Base-by-base conservation (phyloP, 768 basidiomycete genomes). In the Tylopilus subfusipes region DNA sequence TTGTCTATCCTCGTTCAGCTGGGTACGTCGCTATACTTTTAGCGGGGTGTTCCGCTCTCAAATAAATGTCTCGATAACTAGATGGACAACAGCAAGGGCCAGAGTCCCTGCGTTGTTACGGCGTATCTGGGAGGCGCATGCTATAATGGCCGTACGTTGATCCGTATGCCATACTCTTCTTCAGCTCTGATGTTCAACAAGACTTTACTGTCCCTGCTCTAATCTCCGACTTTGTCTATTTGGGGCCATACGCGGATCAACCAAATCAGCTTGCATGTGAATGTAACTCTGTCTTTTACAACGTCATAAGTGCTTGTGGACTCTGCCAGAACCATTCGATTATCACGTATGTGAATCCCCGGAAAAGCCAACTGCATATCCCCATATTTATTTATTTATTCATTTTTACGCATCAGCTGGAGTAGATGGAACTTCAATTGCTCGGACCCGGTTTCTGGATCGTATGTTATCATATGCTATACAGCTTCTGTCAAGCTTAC, bases 241-340 rank as follows among this genome's bases (percentile, higher is more conserved):
- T n/a, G n/a, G n/a, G n/a, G n/a, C n/a, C n/a, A n/a, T n/a, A n/a
- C 53, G 47, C 19, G 24, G 40, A 48, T 43, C 30, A 66, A 29
- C 18, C 52, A 52, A 66, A 73, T 46, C 40, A 63, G 5, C n/a
- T n/a, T n/a, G n/a, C n/a, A n/a, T 84, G 84, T 56, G 73, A 77
- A 59, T 85, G 84, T 60, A 84, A 73, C 61, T 76, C 81, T 9
- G 78, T 83, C 27, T 75, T 76, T 4, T 85, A 85, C 58, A 79
- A 76, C 13, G 56, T 80, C 25, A 72, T 84, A 58, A 79, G 77
- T 52, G 83, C 84, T 13, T 85, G 84, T 66, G 81, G 75, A 21
- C 63, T 74, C 38, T 85, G 84, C 62, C 84, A 85, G 63, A 75
- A 74, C 33, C 66, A 71, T 27, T 69, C 67, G 2, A 74, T 70